phyloP scores from a whole-genome alignment of 345 rosid genomes.

The Mallotus nudiflorus region DNA sequence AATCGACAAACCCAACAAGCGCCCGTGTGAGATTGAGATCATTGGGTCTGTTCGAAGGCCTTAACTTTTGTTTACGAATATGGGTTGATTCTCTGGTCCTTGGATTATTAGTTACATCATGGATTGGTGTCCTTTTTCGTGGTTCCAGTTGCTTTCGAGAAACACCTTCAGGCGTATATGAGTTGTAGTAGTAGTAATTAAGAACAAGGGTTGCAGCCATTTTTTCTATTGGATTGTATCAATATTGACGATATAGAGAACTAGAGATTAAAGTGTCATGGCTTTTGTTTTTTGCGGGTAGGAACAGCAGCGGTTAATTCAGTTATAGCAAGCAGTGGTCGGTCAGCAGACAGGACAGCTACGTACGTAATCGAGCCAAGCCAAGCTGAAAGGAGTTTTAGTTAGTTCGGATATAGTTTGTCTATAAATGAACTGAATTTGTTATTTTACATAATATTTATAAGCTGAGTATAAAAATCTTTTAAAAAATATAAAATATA shows the following conservation, averaged over 20 bases:
- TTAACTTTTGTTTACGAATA: not conserved
- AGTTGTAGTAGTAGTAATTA: conserved; percentile 28
- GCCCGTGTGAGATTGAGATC: conserved; percentile 32
- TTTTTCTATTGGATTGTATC: conserved; percentile 1
- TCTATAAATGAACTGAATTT: too few relatives aligned
- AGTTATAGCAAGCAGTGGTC: not conserved
- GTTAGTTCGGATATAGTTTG: too few relatives aligned
- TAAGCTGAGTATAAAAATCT: too few relatives aligned
- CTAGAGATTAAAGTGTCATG: conserved; percentile 5
- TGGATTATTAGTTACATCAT: conserved; percentile 13
- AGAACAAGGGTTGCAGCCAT: conserved; percentile 37
- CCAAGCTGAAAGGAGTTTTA: too few relatives aligned
- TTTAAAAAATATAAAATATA: too few relatives aligned
- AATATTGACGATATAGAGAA: conserved; percentile 1
- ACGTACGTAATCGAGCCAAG: too few relatives aligned
- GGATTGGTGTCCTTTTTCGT: conserved; percentile 10
- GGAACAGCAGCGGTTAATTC: conserved; percentile 5
- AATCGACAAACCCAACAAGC: conserved; percentile 27
- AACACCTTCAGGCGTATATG: conserved; percentile 21
- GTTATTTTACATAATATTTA: too few relatives aligned
- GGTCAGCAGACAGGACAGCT: too few relatives aligned
- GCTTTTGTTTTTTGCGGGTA: conserved; percentile 34
- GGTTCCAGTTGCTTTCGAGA: conserved; percentile 27
- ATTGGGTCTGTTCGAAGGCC: conserved; percentile 11
- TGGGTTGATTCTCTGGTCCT: conserved; percentile 25